Evolutionary conservation across 2,329 filamentous ascomycete species (phyloP).

Genomic region (Acrocalymma vagum): DNA sequence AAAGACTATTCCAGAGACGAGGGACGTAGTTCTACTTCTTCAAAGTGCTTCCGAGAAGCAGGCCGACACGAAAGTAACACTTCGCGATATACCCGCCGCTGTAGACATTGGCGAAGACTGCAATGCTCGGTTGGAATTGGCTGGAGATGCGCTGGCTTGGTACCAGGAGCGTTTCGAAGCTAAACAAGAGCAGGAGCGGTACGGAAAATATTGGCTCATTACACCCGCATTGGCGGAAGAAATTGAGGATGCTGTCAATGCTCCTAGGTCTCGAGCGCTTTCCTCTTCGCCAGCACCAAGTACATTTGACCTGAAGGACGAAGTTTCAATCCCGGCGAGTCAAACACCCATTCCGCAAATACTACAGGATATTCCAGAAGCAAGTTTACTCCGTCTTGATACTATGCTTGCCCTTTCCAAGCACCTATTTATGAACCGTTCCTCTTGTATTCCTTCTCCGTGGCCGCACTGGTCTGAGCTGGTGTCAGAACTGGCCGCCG

Average conservation of each 20-base stretch:
- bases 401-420: conserved; percentile 40
- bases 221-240: conserved; percentile 47
- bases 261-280: conserved; percentile 20
- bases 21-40: conserved; percentile 73
- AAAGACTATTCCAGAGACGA: conserved; percentile 79
- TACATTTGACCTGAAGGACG: too few relatives aligned
- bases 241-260: conserved; percentile 39
- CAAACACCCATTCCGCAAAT: conserved; percentile 21
- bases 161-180: conserved; percentile 72
- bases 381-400: conserved; percentile 35
- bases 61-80: conserved; percentile 46
- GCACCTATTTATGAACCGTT: conserved; percentile 48
- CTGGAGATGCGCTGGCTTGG: conserved; percentile 71
- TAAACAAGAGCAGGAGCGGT: conserved; percentile 65
- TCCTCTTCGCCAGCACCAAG: conserved; percentile 17
- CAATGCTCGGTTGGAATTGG: conserved; percentile 70
- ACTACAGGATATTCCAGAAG: conserved; percentile 43
- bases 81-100: conserved; percentile 73
- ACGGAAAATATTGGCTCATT: conserved; percentile 74
- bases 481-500: conserved; percentile 32
- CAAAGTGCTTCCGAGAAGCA: conserved; percentile 56
- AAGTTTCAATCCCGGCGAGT: too few relatives aligned
- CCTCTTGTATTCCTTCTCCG: conserved; percentile 30
- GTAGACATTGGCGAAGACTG: conserved; percentile 74
- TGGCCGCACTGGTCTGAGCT: conserved; percentile 44